These are phyloP conservation scores for Leishmania martiniquensis DNA, from an alignment of 208 protist species.

Conservation along the genomic window DNA sequence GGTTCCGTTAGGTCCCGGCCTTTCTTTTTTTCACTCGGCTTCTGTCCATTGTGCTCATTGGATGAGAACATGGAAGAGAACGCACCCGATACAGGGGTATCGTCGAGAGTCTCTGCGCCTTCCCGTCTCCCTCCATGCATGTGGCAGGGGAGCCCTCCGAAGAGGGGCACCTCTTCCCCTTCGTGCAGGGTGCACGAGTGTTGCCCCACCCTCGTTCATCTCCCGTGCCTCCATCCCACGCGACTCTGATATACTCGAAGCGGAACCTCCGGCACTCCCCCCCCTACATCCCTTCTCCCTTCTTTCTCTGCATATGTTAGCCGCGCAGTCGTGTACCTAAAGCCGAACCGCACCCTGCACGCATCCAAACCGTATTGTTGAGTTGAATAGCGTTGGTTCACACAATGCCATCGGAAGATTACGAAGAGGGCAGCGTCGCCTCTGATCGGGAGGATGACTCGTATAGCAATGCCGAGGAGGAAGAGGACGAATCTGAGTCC, in stretches of 20 bases:
- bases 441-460: conserved; percentile 2
- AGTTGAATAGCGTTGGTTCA: not conserved
- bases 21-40: no score
- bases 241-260: not conserved
- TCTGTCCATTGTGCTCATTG: not conserved
- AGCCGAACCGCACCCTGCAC: not conserved
- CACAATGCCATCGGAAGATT: conserved; percentile 9
- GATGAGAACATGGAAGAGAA: not conserved
- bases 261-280: not conserved
- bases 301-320: not conserved
- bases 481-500: not conserved
- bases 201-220: not conserved
- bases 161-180: not conserved
- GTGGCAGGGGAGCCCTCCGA: not conserved
- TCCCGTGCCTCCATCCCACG: not conserved
- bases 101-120: not conserved
- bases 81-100: not conserved
- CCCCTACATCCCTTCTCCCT: not conserved
- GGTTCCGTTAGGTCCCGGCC: no score
- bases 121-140: not conserved
- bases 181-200: not conserved
- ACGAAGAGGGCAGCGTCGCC: conserved; percentile 7
- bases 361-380: not conserved
- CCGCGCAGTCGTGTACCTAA: not conserved
- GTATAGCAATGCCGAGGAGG: conserved; percentile 30